Base-by-base conservation (phyloP, 495 filamentous ascomycete genomes). In the Oleoguttula mirabilis region DNA sequence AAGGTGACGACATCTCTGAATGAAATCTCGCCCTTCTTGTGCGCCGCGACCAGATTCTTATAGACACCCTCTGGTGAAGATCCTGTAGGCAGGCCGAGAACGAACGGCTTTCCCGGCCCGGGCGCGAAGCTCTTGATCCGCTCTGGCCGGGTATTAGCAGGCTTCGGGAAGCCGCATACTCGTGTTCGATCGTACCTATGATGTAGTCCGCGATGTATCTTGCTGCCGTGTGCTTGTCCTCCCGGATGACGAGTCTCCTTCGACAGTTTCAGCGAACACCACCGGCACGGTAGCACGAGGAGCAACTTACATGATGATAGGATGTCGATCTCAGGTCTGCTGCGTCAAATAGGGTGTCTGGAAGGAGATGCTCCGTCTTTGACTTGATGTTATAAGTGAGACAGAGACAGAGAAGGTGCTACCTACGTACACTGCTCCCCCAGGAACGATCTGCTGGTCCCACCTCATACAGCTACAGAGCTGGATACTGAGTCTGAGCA, bases 1-100 rank as follows among this genome's bases (percentile, higher is more conserved):
- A 88, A 88, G 6, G 84, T 90, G 54, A 87, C 70, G 51, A 90
- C 82, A 80, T 88, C 76, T 52, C 77, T 78, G 57, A 88, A 90
- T 0, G 83, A 87, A 47, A 90, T 79, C 50, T 81, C 72, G 47
- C 82, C 82, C 30, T 75, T 72, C 60, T 84, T 81, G 68, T 84
- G 75, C 45, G 71, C 75, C 55, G 77, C 71, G 8, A 88, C 83
- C 0, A 88, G 68, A 53, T 75, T 71, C 58, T 73, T 76, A 71
- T 92, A 92, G 55, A 88, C 77, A 38, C 73, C 69, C 40, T 84
- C 72, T 0, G 84, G 84, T 48, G 77, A 85, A 52, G 77, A 83
- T 15, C 84, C 84, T 17, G 84, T 88, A 3, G 84, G 84, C 11
- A 92, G 72, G 37, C 84, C 84, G 16, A 92, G 76, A 1, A 88